phyloP scores from a whole-genome alignment of 2,329 filamentous ascomycete genomes.

The Clarireedia sp. region DNA sequence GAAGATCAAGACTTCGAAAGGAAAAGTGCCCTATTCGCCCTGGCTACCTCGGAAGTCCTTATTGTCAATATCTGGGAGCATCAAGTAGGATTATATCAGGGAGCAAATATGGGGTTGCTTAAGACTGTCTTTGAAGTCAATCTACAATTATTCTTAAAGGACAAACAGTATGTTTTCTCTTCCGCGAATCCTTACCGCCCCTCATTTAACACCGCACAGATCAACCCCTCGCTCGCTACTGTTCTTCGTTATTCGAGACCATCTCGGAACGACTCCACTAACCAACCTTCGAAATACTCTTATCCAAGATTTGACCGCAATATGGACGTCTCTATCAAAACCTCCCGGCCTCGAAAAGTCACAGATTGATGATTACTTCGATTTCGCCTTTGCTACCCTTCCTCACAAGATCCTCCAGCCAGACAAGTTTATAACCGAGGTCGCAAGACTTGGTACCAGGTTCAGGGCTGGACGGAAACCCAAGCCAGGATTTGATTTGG shows the following conservation, averaged over 20 bases:
- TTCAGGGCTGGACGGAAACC: constrained; percentile 78
- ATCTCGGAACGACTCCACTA: constrained; percentile 85
- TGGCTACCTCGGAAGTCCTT: constrained; percentile 94
- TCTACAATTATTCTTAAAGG: constrained; percentile 90
- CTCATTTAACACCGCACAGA: constrained; percentile 37
- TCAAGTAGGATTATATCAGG: constrained; percentile 95
- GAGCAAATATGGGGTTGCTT: constrained; percentile 95
- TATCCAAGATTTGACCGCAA: constrained; percentile 80
- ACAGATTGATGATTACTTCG: constrained; percentile 93
- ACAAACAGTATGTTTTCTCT: constrained; percentile 62
- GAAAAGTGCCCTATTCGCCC: constrained; percentile 93
- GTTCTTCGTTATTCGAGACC: constrained; percentile 98
- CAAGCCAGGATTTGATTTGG: constrained; percentile 49
- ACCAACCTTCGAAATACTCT: constrained; percentile 84
- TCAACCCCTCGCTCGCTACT: constrained; percentile 83
- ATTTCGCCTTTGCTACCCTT: constrained; percentile 92
- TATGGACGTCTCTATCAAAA: constrained; percentile 91
- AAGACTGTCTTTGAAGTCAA: constrained; percentile 99
- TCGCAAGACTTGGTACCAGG: constrained; percentile 68
- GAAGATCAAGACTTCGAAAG: constrained; percentile 99
- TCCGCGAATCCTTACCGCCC: constrained; percentile 8
- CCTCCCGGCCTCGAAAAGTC: constrained; percentile 81
- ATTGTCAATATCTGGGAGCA: constrained; percentile 99
- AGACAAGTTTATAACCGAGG: constrained; percentile 78
- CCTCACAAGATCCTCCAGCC: constrained; percentile 96